Evolutionary conservation across 352 stramenopile genomes (phyloP).

Genomic region (Globisporangium rhizosaccharum): DNA sequence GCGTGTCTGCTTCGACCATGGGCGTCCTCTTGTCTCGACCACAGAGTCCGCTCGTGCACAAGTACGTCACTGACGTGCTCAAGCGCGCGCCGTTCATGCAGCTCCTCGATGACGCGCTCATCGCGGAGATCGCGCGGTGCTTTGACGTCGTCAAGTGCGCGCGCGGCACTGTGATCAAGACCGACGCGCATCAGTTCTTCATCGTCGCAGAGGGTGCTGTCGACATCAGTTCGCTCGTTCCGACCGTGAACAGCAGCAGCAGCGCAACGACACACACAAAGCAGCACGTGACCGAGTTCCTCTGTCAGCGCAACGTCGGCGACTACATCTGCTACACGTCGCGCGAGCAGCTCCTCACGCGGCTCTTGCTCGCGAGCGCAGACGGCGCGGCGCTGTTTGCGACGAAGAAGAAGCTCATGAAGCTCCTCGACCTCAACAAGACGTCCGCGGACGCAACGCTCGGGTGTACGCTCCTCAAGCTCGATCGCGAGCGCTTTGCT

Average conservation of each 20-base stretch:
- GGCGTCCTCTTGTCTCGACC: conserved; percentile 8
- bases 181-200: conserved; percentile 46
- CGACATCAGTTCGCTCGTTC: conserved; percentile 49
- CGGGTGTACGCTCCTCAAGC: conserved; percentile 54
- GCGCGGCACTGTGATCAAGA: conserved; percentile 40
- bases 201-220: conserved; percentile 50
- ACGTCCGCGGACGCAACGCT: conserved; percentile 43
- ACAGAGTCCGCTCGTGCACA: conserved; percentile 13
- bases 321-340: conserved; percentile 58
- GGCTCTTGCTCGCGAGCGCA: conserved; percentile 27
- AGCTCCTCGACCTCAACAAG: conserved; percentile 54
- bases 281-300: conserved; percentile 44
- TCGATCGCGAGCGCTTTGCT: conserved; percentile 46
- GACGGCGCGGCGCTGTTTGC: conserved; percentile 13
- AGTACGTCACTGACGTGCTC: conserved; percentile 32
- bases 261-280: conserved; percentile 22
- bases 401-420: conserved; percentile 48
- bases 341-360: conserved; percentile 37
- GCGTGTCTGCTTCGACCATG: conserved; percentile 3
- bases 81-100: conserved; percentile 60
- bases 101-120: conserved; percentile 48
- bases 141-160: conserved; percentile 45
- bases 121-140: conserved; percentile 50
- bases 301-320: conserved; percentile 47
- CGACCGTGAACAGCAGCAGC: neutral